Base-by-base conservation (phyloP, 2,329 filamentous ascomycete genomes). In the Neonectria coccinea region DNA sequence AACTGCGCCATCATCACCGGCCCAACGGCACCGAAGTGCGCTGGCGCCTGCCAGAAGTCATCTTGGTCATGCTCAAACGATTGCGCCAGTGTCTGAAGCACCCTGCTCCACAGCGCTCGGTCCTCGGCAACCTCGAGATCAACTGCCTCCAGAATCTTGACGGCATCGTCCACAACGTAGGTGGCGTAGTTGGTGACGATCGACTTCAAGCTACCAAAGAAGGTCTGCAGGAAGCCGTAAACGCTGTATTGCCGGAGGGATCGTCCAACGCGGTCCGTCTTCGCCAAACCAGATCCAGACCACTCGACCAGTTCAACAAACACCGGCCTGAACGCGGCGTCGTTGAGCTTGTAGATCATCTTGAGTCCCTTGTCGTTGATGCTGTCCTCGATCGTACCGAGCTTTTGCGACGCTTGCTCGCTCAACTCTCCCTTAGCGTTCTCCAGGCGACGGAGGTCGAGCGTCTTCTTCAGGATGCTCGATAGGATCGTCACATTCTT, bases 271-370 rank as follows among this genome's bases (percentile, higher is more conserved):
- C 76, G 76, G 72, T 93, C 90, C 64, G 85, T 86, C 80, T 90
- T 89, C 18, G 89, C 80, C 48, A 92, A 79, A 0, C 84, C 85
- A 2, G 83, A 81, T 18, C 83, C 84, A 1, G 91, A 87, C 92
- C 94, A 97, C 62, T 97, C 93, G 50, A 97, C 85, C n/a, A 97
- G 82, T 68, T 91, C 88, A 16, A 89, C 86, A 82, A 98, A 99
- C 67, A 99, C 89, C 1, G 96, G 97, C 12, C 94, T 87, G 88
- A 99, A 99, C 0, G 92, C 89, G 1, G 92, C 90, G 76, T 99
- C 96, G 80, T 97, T 98, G 66, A 99, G 87, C 83, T 98, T 98
- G 83, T 97, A 93, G 58, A 97, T 92, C 89, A 97, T 96, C 79
- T 93, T 92, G 64, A 99, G 87, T 0, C 90, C 88, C 12, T 91